phyloP scores from a whole-genome alignment of 148 eudicot species.

The Pharnaceum exiguum region DNA sequence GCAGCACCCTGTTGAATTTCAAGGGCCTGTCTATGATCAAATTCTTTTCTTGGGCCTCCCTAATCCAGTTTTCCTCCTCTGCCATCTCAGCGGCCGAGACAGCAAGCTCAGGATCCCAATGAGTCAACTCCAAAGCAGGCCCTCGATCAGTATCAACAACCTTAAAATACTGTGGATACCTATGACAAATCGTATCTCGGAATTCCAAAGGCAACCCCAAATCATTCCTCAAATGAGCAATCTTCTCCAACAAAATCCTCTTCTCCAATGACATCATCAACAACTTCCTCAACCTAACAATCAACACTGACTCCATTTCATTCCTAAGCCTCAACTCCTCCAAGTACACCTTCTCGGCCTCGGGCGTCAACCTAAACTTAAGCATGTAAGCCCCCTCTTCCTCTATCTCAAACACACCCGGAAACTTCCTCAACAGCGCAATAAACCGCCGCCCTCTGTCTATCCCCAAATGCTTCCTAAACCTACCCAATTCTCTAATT shows the following conservation, averaged over 20 bases:
- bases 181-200: constrained; percentile 77
- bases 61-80: constrained; percentile 61
- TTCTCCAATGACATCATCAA: constrained; percentile 92
- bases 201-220: constrained; percentile 87
- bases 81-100: constrained; percentile 90
- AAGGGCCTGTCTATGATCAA: constrained; percentile 87
- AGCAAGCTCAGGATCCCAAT: constrained; percentile 97
- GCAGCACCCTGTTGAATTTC: constrained; percentile 65
- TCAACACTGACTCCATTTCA: constrained; percentile 82
- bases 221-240: constrained; percentile 82
- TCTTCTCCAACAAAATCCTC: constrained; percentile 78
- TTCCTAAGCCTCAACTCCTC: constrained; percentile 88
- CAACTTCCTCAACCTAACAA: constrained; percentile 77
- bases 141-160: constrained; percentile 75
- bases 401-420: constrained; percentile 78
- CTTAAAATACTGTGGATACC: constrained; percentile 92
- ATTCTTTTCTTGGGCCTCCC: constrained; percentile 63
- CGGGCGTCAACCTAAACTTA: constrained; percentile 74
- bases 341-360: constrained; percentile 86
- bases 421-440: constrained; percentile 80
- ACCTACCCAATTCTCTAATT: constrained; percentile 71
- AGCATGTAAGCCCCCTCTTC: constrained; percentile 90
- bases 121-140: constrained; percentile 81
- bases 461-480: constrained; percentile 65
- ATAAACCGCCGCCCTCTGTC: constrained; percentile 62